A percentile compares a stretch with the other conserved stretches of the same genome.
These are phyloP conservation scores for Escallonia rubra DNA, from an alignment of 129 eudicot species.

Conservation along the genomic window DNA sequence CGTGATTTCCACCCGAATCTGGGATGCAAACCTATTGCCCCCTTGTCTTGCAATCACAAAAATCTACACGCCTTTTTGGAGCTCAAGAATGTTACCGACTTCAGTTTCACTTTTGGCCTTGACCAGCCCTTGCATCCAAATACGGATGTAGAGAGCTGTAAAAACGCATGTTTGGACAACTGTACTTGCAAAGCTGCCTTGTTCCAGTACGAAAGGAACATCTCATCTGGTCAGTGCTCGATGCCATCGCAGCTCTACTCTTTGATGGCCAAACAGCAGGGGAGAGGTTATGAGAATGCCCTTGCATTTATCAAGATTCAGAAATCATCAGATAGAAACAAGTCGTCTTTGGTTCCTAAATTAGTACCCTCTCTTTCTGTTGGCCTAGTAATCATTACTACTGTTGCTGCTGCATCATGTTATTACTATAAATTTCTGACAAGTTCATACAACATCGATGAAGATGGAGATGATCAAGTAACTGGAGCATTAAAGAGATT, in stretches of 20 bases:
- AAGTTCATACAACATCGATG: not conserved
- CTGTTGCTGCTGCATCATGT: not conserved
- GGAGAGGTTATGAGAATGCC: not conserved
- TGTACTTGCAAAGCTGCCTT: conserved; percentile 39
- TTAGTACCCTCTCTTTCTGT: conserved; percentile 8
- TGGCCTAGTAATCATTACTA: not conserved
- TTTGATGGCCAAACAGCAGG: not conserved
- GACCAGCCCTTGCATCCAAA: not conserved
- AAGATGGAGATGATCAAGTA: not conserved
- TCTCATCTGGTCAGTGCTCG: not conserved
- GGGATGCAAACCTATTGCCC: conserved; percentile 22
- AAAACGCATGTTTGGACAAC: conserved; percentile 22
- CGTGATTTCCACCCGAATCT: conserved; percentile 6
- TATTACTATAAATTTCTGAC: not conserved
- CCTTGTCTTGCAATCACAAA: conserved; percentile 15
- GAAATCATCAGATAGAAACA: not conserved
- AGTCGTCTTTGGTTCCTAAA: not conserved
- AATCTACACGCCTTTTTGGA: conserved; percentile 19
- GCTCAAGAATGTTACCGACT: not conserved
- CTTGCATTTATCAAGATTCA: conserved; percentile 31
- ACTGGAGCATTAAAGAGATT: conserved; percentile 4
- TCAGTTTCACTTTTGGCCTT: not conserved
- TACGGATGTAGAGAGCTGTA: conserved; percentile 19
- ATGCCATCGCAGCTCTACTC: conserved; percentile 1
- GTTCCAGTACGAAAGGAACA: not conserved